phyloP scores from a whole-genome alignment of 208 protist species.

The Lotmaria passim region DNA sequence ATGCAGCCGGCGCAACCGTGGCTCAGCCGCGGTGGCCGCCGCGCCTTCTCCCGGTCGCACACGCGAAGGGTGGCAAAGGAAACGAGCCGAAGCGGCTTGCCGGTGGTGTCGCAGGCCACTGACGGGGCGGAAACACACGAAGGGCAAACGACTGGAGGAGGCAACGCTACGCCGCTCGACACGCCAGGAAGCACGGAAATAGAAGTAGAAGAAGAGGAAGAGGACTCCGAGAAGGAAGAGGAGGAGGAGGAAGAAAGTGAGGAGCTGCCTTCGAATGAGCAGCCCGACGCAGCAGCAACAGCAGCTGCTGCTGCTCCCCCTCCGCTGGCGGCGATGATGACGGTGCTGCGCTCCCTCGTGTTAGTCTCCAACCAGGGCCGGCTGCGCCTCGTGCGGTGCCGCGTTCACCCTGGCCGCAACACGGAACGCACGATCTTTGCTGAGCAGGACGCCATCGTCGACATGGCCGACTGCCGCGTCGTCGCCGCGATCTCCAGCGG shows the following conservation, averaged over 20 bases:
- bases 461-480: constrained; percentile 57
- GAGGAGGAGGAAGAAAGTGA: no score
- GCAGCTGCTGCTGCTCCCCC: not conserved
- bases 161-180: not conserved
- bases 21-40: not conserved
- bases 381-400: constrained; percentile 44
- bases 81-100: no score
- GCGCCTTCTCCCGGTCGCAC: not conserved
- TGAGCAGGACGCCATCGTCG: constrained; percentile 68
- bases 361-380: constrained; percentile 68
- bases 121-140: not conserved
- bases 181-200: not conserved
- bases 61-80: not conserved
- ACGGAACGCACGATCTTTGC: constrained; percentile 72
- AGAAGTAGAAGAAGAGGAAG: not conserved
- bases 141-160: not conserved
- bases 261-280: no score
- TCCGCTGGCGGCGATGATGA: constrained; percentile 18
- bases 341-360: constrained; percentile 53
- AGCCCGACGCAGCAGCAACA: not conserved
- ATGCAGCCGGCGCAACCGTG: constrained; percentile 9
- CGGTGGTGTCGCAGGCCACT: no score
- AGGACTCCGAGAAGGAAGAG: no score
- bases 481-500: constrained; percentile 53
- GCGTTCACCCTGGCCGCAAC: constrained; percentile 36